Base-by-base conservation (phyloP, 257 asterid genomes). In the Nicotiana tomentosiformis region DNA sequence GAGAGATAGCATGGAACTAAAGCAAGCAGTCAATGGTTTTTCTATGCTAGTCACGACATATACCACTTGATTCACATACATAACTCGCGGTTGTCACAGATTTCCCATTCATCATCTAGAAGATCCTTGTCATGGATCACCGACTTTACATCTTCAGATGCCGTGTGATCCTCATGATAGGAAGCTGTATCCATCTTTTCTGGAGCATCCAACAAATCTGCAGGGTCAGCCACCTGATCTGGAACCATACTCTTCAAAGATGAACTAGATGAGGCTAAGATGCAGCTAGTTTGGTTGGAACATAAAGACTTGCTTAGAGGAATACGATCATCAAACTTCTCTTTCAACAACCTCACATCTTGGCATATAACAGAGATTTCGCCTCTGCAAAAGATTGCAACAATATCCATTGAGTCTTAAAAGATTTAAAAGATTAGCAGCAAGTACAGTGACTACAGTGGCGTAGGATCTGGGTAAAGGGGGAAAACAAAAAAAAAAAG, bases 311-410 rank as follows among this genome's bases (percentile, higher is more conserved):
- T 85, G 88, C 91, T 84, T 2, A 94, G 88, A 0, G 94, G 93
- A 85, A 90, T 88, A 7, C 74, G 83, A 32, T 89, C 91, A 67
- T 95, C 95, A 62, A 90, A 88, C 84, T 84, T 91, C 87, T 89
- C 90, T 81, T 93, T 92, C n/a, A 92, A 84, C 83, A 86, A 77
- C 85, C 84, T 93, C 85, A 91, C 95, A 81, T 96, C 98, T 30
- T 91, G 88, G 86, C 97, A 91, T 83, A 94, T 91, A 29, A 96
- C 97, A 58, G 92, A 91, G 65, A 94, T 92, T 84, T 96, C 99
- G 80, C 99, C 98, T 76, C 98, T 96, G 92, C 85, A 79, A 83
- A 55, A 79, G 77, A 23, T 39, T 76, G 29, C 62, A 76, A 26
- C 26, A 76, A 76, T 53, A 43, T 26, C 46, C 26, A 76, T 49